phyloP scores from a whole-genome alignment of 169 alveolate species.

The Plasmodium knowlesi region DNA sequence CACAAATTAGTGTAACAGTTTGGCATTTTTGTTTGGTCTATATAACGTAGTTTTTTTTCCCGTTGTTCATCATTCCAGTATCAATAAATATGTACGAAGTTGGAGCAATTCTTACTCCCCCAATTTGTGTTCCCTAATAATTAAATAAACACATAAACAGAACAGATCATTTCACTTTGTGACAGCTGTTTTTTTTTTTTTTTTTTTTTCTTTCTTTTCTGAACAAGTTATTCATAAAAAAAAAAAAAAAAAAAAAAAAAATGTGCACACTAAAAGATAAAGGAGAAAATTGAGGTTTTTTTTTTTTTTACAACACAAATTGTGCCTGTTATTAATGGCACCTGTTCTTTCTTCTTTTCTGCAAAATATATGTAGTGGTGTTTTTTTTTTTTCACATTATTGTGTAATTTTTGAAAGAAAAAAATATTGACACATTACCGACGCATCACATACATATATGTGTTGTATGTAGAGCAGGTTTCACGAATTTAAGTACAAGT shows the following conservation, averaged over 20 bases:
- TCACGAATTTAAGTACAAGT: background rate
- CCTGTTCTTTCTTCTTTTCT: background rate
- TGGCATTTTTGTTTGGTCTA: background rate
- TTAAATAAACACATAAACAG: background rate
- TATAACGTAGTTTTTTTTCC: background rate
- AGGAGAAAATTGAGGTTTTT: background rate
- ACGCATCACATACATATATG: conserved; percentile 4
- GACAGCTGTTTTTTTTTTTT: background rate
- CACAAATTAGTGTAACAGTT: background rate
- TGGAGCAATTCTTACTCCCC: background rate
- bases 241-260: conserved; percentile 15
- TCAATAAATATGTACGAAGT: background rate
- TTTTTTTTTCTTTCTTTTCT: background rate
- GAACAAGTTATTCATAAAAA: background rate
- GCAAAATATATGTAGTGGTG: background rate
- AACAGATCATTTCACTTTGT: background rate
- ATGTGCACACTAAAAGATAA: conserved; percentile 13
- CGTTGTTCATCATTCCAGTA: background rate
- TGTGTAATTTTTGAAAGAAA: background rate
- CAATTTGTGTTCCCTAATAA: background rate
- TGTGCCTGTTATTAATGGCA: background rate
- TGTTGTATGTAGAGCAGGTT: background rate
- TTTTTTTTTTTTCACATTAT: background rate
- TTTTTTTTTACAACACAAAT: conserved; percentile 11
- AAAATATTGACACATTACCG: background rate